Percentiles rank a stretch among this genome's conserved stretches.
phyloP scores from a whole-genome alignment of 2,329 filamentous ascomycete species.

The Scedosporium boydii region DNA sequence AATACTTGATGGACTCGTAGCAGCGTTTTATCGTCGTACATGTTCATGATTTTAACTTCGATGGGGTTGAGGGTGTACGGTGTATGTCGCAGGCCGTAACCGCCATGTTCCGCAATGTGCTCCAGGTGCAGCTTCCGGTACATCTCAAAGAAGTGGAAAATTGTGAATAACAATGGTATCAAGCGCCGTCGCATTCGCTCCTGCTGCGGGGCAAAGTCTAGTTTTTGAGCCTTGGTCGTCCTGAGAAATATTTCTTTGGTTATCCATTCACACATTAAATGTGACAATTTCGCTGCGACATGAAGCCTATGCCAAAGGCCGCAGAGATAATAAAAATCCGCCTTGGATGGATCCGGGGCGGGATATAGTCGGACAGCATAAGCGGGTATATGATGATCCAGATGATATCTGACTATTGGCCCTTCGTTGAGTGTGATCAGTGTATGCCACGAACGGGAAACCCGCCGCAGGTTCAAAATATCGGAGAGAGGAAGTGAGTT shows the following conservation, averaged over 20 bases:
- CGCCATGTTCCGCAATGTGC: conserved; percentile 41
- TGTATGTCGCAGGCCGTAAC: conserved; percentile 38
- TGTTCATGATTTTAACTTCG: conserved; percentile 50
- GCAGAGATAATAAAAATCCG: conserved; percentile 53
- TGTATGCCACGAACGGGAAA: conserved; percentile 49
- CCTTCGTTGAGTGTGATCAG: conserved; percentile 51
- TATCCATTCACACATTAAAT: conserved; percentile 54
- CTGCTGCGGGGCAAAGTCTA: conserved; percentile 50
- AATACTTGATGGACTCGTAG: conserved; percentile 56
- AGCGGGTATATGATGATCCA: conserved; percentile 48
- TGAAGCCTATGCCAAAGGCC: conserved; percentile 57
- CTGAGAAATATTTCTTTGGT: conserved; percentile 56
- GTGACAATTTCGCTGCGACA: conserved; percentile 52
- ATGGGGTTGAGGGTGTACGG: conserved; percentile 55
- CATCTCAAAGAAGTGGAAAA: conserved; percentile 60
- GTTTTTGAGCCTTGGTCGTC: conserved; percentile 42
- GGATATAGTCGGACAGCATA: conserved; percentile 54
- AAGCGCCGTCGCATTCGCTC: conserved; percentile 56
- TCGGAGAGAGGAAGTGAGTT: conserved; percentile 50
- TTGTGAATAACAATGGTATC: conserved; percentile 53
- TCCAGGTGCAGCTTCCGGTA: conserved; percentile 50
- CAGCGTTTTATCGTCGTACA: conserved; percentile 56
- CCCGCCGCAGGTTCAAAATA: conserved; percentile 47
- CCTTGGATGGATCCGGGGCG: conserved; percentile 30
- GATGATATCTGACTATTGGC: conserved; percentile 51